Conservation (phyloP, 2,329 filamentous ascomycete genomes). For the Alternaria brassicae region DNA sequence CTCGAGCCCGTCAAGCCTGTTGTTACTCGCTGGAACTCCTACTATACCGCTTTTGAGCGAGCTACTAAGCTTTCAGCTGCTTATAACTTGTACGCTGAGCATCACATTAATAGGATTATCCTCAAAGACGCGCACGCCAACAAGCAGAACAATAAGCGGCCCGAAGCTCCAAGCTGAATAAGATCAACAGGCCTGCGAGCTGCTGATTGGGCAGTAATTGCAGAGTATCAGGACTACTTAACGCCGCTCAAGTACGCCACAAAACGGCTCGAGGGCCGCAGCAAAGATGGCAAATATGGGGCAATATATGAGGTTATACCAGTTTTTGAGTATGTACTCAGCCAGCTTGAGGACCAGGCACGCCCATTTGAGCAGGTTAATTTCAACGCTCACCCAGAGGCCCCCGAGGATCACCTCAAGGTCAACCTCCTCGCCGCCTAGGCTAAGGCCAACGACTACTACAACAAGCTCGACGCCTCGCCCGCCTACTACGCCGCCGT, state of each 20-base stretch:
- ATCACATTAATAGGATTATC: neutral
- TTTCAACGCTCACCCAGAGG: neutral
- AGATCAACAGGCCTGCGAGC: neutral
- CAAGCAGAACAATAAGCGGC: neutral
- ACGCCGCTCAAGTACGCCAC: neutral
- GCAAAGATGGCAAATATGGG: neutral
- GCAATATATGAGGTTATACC: slow-evolving; percentile 7
- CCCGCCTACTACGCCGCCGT: neutral
- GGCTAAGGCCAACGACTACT: slow-evolving; percentile 11
- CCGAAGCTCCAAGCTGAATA: neutral
- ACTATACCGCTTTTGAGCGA: neutral
- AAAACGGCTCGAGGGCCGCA: neutral
- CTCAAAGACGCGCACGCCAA: neutral
- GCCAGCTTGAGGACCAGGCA: neutral
- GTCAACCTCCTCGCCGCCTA: neutral
- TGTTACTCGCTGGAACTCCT: neutral
- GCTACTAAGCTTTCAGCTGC: neutral
- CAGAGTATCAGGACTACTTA: neutral
- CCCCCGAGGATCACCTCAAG: neutral
- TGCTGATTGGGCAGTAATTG: neutral
- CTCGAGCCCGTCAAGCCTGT: neutral
- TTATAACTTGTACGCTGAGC: neutral
- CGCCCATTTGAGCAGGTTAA: neutral
- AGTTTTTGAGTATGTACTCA: neutral
- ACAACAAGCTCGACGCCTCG: slow-evolving; percentile 2